Percentiles rank a stretch among this genome's conserved stretches.
These are phyloP conservation scores for Claviceps spartinae DNA, from an alignment of 2,329 filamentous ascomycete genomes.

Conservation along the genomic window DNA sequence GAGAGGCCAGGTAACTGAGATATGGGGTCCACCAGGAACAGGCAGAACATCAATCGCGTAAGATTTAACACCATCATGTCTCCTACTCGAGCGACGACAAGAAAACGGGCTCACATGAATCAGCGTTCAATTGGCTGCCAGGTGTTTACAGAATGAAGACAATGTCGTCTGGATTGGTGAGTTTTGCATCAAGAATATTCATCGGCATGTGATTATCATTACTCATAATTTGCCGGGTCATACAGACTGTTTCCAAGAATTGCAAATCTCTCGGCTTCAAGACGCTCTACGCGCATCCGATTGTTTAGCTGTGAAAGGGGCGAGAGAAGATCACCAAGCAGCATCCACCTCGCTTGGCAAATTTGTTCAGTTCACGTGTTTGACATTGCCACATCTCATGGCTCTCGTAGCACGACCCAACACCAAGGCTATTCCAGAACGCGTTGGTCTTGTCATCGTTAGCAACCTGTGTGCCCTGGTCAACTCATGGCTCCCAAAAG, in stretches of 20 bases:
- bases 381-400: conserved; percentile 58
- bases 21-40: conserved; percentile 75
- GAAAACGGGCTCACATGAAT: neutral
- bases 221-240: neutral
- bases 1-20: conserved; percentile 67
- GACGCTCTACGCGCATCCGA: conserved; percentile 13
- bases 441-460: conserved; percentile 58
- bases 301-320: conserved; percentile 2
- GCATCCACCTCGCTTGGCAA: conserved; percentile 13
- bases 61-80: conserved; percentile 14
- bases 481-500: conserved; percentile 61
- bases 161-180: conserved; percentile 73
- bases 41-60: conserved; percentile 80
- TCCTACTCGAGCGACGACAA: neutral
- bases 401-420: conserved; percentile 61
- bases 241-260: conserved; percentile 34
- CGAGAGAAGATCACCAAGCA: conserved; percentile 8
- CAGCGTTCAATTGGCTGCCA: conserved; percentile 57
- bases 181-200: conserved; percentile 18
- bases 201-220: neutral
- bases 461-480: conserved; percentile 68
- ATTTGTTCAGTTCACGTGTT: conserved; percentile 37
- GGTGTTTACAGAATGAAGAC: conserved; percentile 44
- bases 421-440: conserved; percentile 43
- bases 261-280: conserved; percentile 16